Base-by-base conservation (phyloP, 371 early-diverging fungal genomes). In the Mortierella sp. region DNA sequence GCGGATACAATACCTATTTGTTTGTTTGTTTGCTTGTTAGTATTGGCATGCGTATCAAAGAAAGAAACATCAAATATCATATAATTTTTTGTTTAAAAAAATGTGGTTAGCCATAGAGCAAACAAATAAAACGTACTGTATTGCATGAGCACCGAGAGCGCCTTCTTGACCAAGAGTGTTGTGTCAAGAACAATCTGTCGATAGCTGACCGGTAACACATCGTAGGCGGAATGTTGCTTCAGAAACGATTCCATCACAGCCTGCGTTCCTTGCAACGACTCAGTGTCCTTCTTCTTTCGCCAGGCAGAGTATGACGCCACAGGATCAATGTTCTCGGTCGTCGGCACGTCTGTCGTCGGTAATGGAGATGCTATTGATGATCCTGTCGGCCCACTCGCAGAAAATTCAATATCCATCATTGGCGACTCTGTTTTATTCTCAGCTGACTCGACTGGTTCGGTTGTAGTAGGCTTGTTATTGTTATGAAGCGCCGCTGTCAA, bases 141-240 rank as follows among this genome's bases (percentile, higher is more conserved):
- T 72, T 96, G 97, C 28, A 97, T 87, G 49, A 98, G 83, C 12
- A 94, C 93, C 9, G 94, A 90, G 41, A 97, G 83, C 31, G 95
- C 97, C 79, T 96, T 97, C 73, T 95, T 94, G 30, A 98, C 92
- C 30, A 94, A 85, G 62, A 98, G 84, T 24, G 89, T 87, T 26
- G 94, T 92, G 73, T 98, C 98, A 50, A 98, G 85, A 3, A 97
- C 94, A 64, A 96, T 94, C 34, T 96, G 84, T 46, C 97, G 91
- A 76, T 90, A 94, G 78, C 92, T 92, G 32, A 94, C 92, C 23
- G 97, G 95, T 51, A 97, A 82, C 46, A 97, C 87, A 78, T 97
- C 96, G 72, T 96, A 96, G 17, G 90, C 90, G 11, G 89, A 87
- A 75, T 93, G 93, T 60, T 91, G 86, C 75, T 91, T 91, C 48